phyloP scores from a whole-genome alignment of 2,329 filamentous ascomycete species.

The Zasmidium cellare region DNA sequence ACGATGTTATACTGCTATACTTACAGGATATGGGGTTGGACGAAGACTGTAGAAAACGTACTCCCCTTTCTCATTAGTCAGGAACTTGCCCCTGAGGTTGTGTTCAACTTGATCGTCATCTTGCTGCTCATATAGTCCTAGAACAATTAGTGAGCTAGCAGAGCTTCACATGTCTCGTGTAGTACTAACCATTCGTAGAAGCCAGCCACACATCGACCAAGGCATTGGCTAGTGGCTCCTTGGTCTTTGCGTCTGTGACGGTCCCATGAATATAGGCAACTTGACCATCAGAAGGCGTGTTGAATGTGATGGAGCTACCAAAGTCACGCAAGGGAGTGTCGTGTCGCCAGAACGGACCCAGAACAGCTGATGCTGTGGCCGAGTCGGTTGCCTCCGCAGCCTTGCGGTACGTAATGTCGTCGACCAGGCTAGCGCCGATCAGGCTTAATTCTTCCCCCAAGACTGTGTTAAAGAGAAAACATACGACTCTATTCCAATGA shows the following conservation, averaged over 20 bases:
- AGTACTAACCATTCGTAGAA: constrained; percentile 59
- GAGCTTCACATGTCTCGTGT: not conserved
- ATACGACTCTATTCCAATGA: constrained; percentile 55
- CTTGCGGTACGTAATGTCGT: constrained; percentile 75
- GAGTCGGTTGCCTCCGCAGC: constrained; percentile 51
- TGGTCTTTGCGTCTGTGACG: constrained; percentile 59
- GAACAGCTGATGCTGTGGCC: constrained; percentile 73
- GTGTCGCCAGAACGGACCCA: constrained; percentile 81
- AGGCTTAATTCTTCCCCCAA: not conserved
- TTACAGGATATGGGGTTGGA: constrained; percentile 22
- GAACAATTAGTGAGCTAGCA: not conserved
- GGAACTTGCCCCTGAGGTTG: constrained; percentile 73
- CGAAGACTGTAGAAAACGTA: constrained; percentile 28
- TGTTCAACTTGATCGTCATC: constrained; percentile 68
- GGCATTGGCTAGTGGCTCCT: constrained; percentile 64
- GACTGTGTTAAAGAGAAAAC: no score
- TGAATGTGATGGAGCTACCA: constrained; percentile 64
- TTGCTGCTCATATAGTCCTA: constrained; percentile 67
- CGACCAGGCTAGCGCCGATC: constrained; percentile 50
- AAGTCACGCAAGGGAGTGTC: constrained; percentile 70
- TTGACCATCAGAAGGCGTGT: constrained; percentile 52
- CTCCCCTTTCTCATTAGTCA: constrained; percentile 52
- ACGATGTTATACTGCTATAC: not conserved
- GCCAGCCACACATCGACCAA: constrained; percentile 79
- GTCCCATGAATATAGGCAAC: constrained; percentile 66